Evolutionary conservation across 805 yeast genomes (phyloP), one percentile per base, ranked within the genome.

Genomic region (Maudiozyma turicensis): DNA sequence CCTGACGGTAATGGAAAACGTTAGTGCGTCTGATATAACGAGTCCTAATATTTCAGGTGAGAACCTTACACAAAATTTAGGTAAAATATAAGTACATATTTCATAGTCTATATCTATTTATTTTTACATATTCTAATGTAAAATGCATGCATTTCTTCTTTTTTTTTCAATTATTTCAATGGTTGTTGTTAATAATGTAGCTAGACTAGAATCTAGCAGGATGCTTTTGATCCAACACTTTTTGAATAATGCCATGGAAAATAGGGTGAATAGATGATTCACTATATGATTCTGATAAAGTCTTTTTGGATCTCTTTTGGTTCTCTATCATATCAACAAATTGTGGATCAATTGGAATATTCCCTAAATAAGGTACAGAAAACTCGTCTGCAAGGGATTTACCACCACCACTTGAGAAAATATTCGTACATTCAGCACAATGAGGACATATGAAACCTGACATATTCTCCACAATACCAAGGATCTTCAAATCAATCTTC

Each of bases 381-480:
- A 80, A 74, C 43, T 77, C 76, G 32, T 72, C 68, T n/a, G 96
- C 83, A 44, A 93, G 69, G 13, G 66, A 69, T 55, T 75, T 65
- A 2, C 99, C 99, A 30, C 99, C 99, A 8, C 98, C 99, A 47
- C 84, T 78, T 55, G 93, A 86, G 64, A 93, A 93, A 28, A 93
- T 86, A 63, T 90, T 82, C 3, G 97, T 89, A 63, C 91, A 84
- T 61, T 91, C 98, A 1, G 84, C 78, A 64, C 99, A 93, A 63
- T 80, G 80, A 0, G 99, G 99, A 63, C 99, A 93, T 4, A 89
- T 81, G 60, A 86, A 93, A 1, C 99, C 99, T 45, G 95, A 81
- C 99, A 93, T 91, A 60, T 93, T 93, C 64, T 93, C 99, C 8
- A 93, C 78, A 3, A 93, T 77, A 0, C 99, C 99, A 48, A 93